Evolutionary conservation across 257 asterid species (phyloP).

Genomic region (Orobanche coerulescens): DNA sequence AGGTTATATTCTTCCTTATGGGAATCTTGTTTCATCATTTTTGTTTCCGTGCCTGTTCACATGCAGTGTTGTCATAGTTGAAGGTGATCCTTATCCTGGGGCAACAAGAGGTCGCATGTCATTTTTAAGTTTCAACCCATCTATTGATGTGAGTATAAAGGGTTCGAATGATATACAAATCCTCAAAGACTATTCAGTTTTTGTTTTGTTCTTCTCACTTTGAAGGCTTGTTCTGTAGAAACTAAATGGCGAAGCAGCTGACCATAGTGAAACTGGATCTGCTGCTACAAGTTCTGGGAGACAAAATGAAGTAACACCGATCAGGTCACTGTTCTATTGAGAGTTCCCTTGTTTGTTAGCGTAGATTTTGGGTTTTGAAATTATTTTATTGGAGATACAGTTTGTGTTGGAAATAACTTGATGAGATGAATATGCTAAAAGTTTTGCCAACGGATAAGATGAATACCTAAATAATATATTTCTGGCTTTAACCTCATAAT

Average conservation of each 20-base stretch:
- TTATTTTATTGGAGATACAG: neutral
- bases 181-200: constrained; percentile 9
- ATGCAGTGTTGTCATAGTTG: constrained; percentile 72
- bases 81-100: constrained; percentile 88
- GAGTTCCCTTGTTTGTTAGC: constrained; percentile 2
- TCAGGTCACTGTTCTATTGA: constrained; percentile 37
- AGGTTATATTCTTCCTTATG: neutral
- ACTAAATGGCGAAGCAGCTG: constrained; percentile 50
- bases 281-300: constrained; percentile 46
- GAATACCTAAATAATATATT: neutral
- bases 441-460: neutral
- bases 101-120: constrained; percentile 84
- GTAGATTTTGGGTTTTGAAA: neutral
- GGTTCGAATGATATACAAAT: constrained; percentile 21
- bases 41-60: constrained; percentile 18
- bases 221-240: constrained; percentile 44
- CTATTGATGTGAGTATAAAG: constrained; percentile 78
- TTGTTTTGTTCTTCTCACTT: constrained; percentile 25
- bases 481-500: neutral
- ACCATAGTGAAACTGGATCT: constrained; percentile 38
- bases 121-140: constrained; percentile 79
- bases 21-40: constrained; percentile 7
- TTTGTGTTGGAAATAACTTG: neutral
- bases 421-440: neutral
- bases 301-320: constrained; percentile 29